These are phyloP conservation scores for Yarrowia sp. DNA, from an alignment of 805 yeast species.

Conservation along the genomic window DNA sequence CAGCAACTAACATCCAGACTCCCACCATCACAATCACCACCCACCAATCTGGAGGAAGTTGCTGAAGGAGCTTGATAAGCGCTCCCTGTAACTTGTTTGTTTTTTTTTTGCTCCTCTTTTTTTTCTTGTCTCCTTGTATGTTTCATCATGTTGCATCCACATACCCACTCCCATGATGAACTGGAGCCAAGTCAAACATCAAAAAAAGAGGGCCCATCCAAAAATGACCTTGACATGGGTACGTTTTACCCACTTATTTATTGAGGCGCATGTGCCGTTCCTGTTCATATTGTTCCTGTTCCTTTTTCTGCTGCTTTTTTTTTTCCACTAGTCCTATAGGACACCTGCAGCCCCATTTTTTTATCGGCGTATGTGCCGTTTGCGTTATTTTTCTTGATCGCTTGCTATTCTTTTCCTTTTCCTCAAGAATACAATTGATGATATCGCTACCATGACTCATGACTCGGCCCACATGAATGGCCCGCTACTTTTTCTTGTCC, in stretches of 20 bases:
- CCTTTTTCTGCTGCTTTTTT: neutral
- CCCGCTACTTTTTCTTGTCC: neutral
- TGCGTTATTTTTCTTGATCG: conserved; percentile 24
- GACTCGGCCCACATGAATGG: conserved; percentile 3
- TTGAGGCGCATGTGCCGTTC: conserved; percentile 24
- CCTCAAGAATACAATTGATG: conserved; percentile 23
- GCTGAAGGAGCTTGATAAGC: neutral
- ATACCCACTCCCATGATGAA: neutral
- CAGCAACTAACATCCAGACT: conserved; percentile 11
- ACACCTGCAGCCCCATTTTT: neutral
- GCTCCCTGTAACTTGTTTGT: neutral
- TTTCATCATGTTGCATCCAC: neutral
- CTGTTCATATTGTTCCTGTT: conserved; percentile 12
- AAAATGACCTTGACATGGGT: neutral
- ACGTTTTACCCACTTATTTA: neutral
- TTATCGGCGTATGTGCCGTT: conserved; percentile 7
- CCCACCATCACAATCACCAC: neutral
- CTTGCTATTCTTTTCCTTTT: conserved; percentile 17
- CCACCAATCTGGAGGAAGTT: neutral
- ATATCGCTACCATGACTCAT: conserved; percentile 19
- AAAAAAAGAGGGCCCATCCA: neutral
- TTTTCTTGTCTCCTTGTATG: neutral
- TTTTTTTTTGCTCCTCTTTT: neutral
- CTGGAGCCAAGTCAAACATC: neutral
- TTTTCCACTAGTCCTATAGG: neutral